Percentiles rank a stretch among this genome's conserved stretches.
Conservation (phyloP, 192 early-diverging fungal genomes). For the Coemansia sp. region DNA sequence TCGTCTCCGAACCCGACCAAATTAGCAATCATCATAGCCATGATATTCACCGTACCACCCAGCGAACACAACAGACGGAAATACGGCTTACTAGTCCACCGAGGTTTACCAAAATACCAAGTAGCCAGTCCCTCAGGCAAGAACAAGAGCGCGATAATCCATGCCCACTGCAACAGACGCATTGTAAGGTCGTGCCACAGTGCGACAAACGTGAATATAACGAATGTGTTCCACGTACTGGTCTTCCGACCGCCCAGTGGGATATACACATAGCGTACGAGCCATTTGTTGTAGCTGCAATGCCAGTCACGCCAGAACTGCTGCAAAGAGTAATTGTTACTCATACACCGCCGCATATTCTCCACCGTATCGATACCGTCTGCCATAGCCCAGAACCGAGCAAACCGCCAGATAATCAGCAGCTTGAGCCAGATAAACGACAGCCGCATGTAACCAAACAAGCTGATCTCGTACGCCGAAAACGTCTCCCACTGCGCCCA, state of each 20-base stretch:
- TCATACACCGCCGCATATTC: constrained; percentile 97
- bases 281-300: constrained; percentile 90
- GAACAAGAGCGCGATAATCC: constrained; percentile 86
- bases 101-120: constrained; percentile 45
- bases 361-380: constrained; percentile 89
- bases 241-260: constrained; percentile 84
- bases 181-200: constrained; percentile 96
- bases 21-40: constrained; percentile 95
- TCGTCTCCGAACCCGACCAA: constrained; percentile 96
- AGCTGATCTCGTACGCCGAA: constrained; percentile 76
- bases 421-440: constrained; percentile 95
- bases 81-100: constrained; percentile 46
- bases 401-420: constrained; percentile 96
- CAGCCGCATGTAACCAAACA: constrained; percentile 89
- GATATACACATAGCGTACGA: constrained; percentile 85
- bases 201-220: constrained; percentile 96
- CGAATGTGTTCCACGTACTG: constrained; percentile 76
- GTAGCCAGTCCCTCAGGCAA: constrained; percentile 80
- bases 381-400: constrained; percentile 92
- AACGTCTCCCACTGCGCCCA: constrained; percentile 83
- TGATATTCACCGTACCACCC: constrained; percentile 86
- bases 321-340: constrained; percentile 91
- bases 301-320: constrained; percentile 99
- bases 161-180: constrained; percentile 87
- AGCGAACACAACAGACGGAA: constrained; percentile 80